Evolutionary conservation across 768 basidiomycete species (phyloP).

Genomic region (Lanmaoa pseudosensibilis): DNA sequence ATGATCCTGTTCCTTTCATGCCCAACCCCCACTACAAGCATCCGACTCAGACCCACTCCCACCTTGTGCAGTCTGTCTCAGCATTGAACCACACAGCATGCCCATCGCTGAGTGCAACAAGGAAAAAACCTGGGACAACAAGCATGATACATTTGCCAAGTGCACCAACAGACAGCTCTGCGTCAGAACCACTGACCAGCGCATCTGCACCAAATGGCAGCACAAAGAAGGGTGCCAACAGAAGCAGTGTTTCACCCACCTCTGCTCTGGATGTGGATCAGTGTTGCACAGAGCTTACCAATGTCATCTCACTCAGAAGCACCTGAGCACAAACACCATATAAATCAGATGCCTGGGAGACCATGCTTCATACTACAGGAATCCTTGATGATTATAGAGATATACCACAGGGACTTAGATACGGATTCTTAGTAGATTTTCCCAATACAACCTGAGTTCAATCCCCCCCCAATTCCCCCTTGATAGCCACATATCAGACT

Average conservation of each 20-base stretch:
- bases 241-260: neutral
- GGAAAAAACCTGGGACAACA: neutral
- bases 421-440: neutral
- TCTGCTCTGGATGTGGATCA: neutral
- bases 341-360: neutral
- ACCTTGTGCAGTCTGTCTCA: neutral
- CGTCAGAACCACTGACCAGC: neutral
- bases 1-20: too few relatives aligned
- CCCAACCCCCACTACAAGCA: too few relatives aligned
- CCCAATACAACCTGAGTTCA: neutral
- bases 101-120: neutral
- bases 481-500: fast-evolving
- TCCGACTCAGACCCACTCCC: neutral
- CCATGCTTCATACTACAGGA: fast-evolving
- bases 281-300: neutral
- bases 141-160: neutral
- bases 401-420: neutral
- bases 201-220: neutral
- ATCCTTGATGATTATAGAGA: neutral
- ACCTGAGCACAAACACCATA: neutral
- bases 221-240: neutral
- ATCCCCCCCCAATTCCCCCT: neutral
- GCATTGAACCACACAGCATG: neutral
- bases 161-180: neutral
- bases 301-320: neutral